Percentiles rank a stretch among this genome's conserved stretches.
Conservation (phyloP, 805 yeast genomes). For the Sugiyamaella americana region DNA sequence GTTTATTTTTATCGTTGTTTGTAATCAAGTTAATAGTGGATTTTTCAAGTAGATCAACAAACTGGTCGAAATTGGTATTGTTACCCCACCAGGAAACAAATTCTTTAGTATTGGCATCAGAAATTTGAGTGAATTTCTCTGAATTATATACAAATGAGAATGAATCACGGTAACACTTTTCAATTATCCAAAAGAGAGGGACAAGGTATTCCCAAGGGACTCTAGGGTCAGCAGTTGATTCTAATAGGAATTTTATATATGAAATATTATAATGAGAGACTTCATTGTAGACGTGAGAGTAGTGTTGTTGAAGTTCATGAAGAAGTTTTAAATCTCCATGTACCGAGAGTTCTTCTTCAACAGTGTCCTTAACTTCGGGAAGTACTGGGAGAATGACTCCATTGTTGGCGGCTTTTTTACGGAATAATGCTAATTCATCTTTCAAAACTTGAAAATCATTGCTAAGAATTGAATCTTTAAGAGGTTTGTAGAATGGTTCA, state of each 20-base stretch:
- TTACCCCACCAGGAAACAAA: slow-evolving; percentile 12
- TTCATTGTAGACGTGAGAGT: not conserved
- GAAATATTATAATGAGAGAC: slow-evolving; percentile 1
- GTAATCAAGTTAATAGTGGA: not conserved
- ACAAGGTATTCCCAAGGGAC: slow-evolving; percentile 7
- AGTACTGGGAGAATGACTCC: slow-evolving; percentile 5
- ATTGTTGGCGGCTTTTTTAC: slow-evolving; percentile 4
- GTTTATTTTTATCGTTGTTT: not conserved
- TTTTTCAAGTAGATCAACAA: slow-evolving; percentile 1
- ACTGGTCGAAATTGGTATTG: slow-evolving; percentile 5
- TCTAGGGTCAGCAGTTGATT: not conserved
- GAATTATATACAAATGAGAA: slow-evolving; percentile 4
- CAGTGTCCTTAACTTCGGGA: slow-evolving; percentile 6
- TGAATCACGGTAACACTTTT: slow-evolving; percentile 8
- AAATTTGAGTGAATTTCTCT: not conserved
- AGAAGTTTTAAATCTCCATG: slow-evolving; percentile 4
- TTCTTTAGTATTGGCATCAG: slow-evolving; percentile 1
- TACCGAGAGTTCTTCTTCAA: slow-evolving; percentile 1
- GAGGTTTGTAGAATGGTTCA: not conserved
- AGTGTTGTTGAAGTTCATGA: not conserved
- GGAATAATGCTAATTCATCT: slow-evolving; percentile 6
- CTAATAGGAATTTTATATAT: not conserved
- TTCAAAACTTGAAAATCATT: slow-evolving; percentile 6
- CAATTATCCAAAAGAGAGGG: slow-evolving; percentile 3
- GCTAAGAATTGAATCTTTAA: not conserved